Conservation (phyloP, 2,329 filamentous ascomycete genomes). For the Aspergillus awamori region DNA sequence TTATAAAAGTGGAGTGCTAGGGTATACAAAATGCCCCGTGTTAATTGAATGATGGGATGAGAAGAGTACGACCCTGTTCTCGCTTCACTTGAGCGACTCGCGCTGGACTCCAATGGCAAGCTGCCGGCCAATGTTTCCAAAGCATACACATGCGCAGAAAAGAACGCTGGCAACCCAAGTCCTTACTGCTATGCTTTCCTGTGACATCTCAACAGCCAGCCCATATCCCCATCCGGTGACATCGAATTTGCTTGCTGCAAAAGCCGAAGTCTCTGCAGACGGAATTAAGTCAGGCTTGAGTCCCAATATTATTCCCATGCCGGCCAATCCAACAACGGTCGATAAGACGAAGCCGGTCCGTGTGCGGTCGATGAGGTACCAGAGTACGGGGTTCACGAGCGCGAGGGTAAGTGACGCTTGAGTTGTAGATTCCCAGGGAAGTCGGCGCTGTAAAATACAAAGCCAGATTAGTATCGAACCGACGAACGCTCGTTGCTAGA, state of each 20-base stretch:
- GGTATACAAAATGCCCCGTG: conserved; percentile 1
- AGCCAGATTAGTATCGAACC: conserved; percentile 18
- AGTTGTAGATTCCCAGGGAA: conserved; percentile 93
- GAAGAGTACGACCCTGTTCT: background rate
- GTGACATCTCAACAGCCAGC: conserved; percentile 41
- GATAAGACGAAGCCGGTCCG: conserved; percentile 81
- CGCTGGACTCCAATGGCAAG: conserved; percentile 59
- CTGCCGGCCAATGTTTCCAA: conserved; percentile 89
- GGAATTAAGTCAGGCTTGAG: conserved; percentile 80
- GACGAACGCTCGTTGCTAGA: background rate
- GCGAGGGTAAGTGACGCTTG: conserved; percentile 88
- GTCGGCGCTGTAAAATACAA: conserved; percentile 65
- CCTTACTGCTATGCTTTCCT: conserved; percentile 63
- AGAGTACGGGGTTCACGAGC: conserved; percentile 87
- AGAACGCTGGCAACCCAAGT: conserved; percentile 93
- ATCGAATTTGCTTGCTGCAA: conserved; percentile 29
- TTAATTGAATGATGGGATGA: background rate
- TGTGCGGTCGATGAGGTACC: conserved; percentile 94
- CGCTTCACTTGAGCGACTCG: conserved; percentile 21
- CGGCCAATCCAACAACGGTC: conserved; percentile 69
- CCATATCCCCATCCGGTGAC: conserved; percentile 35
- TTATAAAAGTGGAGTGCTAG: background rate
- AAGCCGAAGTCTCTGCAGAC: conserved; percentile 49
- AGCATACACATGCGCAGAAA: conserved; percentile 93
- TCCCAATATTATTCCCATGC: conserved; percentile 73